A percentile compares a stretch with the other conserved stretches of the same genome.
These are phyloP conservation scores for Myriosclerotinia scirpicola DNA, from an alignment of 2,329 filamentous ascomycete species.

Conservation along the genomic window DNA sequence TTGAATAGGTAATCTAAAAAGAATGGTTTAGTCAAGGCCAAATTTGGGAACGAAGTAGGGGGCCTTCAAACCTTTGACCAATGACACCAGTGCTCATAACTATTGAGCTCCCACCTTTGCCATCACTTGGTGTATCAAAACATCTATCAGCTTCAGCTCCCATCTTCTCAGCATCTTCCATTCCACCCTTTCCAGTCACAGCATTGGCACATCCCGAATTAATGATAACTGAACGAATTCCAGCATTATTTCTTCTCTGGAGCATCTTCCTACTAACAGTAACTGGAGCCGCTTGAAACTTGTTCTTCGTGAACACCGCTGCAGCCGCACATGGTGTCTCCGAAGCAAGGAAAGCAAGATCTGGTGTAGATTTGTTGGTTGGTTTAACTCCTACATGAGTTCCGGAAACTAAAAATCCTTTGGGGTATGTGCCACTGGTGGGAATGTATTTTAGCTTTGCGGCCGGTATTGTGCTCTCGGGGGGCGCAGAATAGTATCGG, in stretches of 20 bases:
- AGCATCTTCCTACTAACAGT: constrained; percentile 77
- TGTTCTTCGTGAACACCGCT: constrained; percentile 96
- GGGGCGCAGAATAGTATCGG: constrained; percentile 59
- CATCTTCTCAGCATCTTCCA: constrained; percentile 88
- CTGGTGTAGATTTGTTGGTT: constrained; percentile 85
- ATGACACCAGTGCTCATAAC: constrained; percentile 99
- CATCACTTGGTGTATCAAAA: constrained; percentile 49
- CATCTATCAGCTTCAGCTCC: constrained; percentile 71
- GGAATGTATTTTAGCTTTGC: constrained; percentile 92
- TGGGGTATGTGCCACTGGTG: constrained; percentile 79
- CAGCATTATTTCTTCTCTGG: constrained; percentile 62
- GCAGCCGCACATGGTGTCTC: constrained; percentile 82
- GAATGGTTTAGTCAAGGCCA: not conserved
- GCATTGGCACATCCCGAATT: constrained; percentile 98
- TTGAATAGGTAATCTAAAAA: constrained; percentile 72
- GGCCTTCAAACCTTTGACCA: constrained; percentile 67
- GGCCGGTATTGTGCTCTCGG: constrained; percentile 62
- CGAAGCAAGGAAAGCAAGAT: constrained; percentile 85
- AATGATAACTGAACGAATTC: constrained; percentile 79
- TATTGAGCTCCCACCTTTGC: constrained; percentile 62
- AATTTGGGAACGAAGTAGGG: not conserved
- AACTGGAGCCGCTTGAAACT: constrained; percentile 95
- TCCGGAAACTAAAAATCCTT: constrained; percentile 83
- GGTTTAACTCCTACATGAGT: constrained; percentile 93
- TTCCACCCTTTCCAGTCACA: constrained; percentile 85